phyloP scores from a whole-genome alignment of 768 basidiomycete genomes.

The Kwoniella heveanensis region DNA sequence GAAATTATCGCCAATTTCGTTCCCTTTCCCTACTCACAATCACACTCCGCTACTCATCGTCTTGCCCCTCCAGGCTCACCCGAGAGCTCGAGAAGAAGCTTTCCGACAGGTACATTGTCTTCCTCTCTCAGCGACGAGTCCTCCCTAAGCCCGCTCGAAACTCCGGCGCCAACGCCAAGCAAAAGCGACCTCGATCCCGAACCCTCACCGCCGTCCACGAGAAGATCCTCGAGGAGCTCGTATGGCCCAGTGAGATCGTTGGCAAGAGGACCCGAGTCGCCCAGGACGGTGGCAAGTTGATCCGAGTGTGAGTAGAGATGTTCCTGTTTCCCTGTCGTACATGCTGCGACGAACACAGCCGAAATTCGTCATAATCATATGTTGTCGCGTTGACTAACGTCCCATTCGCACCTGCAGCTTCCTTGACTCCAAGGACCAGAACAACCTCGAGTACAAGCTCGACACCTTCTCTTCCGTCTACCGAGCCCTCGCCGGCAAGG shows the following conservation, averaged over 20 bases:
- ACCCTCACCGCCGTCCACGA: constrained; percentile 98
- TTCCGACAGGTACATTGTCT: constrained; percentile 98
- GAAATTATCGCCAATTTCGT: neutral
- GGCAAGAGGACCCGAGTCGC: constrained; percentile 95
- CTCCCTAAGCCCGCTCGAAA: constrained; percentile 94
- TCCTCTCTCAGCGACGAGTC: constrained; percentile 97
- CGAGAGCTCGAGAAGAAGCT: constrained; percentile 99
- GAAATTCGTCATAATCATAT: neutral
- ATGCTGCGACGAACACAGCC: too few species aligned
- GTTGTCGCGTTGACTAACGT: neutral
- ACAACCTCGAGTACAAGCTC: constrained; percentile 98
- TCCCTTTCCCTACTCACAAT: neutral
- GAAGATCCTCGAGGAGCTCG: constrained; percentile 97
- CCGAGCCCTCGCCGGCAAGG: constrained; percentile 89
- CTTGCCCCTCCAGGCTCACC: constrained; percentile 72
- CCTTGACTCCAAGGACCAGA: constrained; percentile 96
- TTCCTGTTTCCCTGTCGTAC: too few species aligned
- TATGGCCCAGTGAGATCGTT: constrained; percentile 97
- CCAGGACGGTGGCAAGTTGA: constrained; percentile 89
- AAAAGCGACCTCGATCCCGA: constrained; percentile 95
- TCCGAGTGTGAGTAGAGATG: constrained; percentile 82
- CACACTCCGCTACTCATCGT: too few species aligned
- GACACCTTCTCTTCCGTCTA: constrained; percentile 99
- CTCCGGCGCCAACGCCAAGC: constrained; percentile 72
- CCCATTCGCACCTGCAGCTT: constrained; percentile 62